Conservation (phyloP, 1,284 basidiomycete species). For the Ustilago lituana region DNA sequence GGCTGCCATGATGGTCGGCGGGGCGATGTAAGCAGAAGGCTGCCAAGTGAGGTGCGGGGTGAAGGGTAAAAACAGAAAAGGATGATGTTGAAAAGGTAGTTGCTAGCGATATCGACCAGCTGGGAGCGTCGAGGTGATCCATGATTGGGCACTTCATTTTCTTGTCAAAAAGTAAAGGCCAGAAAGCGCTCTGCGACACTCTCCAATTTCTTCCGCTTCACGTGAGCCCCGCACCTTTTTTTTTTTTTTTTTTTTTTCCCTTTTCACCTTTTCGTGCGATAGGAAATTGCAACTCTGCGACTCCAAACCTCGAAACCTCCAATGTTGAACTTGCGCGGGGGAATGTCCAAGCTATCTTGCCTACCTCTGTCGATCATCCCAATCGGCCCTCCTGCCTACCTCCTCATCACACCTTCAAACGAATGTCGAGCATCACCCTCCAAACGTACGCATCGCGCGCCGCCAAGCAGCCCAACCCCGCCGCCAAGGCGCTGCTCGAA, state of each 20-base stretch:
- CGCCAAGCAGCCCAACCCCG: conserved; percentile 52
- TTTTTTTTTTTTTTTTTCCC: conserved; percentile 1
- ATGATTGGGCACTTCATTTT: conserved; percentile 13
- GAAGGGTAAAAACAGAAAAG: neutral
- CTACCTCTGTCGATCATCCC: conserved; percentile 37
- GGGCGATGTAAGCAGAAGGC: neutral
- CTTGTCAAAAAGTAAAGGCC: neutral
- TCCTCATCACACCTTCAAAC: neutral
- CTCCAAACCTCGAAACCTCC: too few relatives aligned
- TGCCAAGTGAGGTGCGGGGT: neutral
- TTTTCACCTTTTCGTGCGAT: conserved; percentile 20
- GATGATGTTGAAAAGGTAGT: conserved; percentile 1
- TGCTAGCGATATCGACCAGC: too few relatives aligned
- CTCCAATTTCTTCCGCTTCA: conserved; percentile 30
- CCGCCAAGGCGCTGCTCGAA: conserved; percentile 73
- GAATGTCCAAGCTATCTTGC: neutral
- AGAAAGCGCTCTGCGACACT: too few relatives aligned
- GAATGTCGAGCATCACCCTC: conserved; percentile 44
- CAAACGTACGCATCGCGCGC: conserved; percentile 56
- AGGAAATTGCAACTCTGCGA: conserved; percentile 1
- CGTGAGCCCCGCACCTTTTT: conserved; percentile 6
- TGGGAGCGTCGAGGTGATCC: conserved; percentile 3
- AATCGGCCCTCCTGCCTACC: conserved; percentile 12
- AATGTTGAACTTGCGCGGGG: neutral
- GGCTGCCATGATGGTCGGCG: conserved; percentile 19